Conservation (phyloP, 345 rosid genomes). For the Melaleuca quinquenervia region DNA sequence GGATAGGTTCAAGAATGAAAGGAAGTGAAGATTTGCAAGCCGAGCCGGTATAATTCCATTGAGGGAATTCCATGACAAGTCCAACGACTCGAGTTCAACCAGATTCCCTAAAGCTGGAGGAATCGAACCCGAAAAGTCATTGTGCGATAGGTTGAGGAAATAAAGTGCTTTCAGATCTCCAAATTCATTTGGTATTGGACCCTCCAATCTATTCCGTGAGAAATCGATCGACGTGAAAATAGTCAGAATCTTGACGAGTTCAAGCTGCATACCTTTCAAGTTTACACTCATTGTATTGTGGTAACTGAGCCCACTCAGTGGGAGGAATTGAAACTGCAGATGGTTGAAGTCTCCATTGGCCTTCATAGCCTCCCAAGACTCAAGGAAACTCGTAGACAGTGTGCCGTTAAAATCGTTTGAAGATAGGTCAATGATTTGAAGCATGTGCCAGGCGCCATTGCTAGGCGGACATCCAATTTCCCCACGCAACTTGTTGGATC, state of each 20-base stretch:
- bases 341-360: background rate
- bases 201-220: slow-evolving; percentile 15
- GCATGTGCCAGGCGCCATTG: slow-evolving; percentile 1
- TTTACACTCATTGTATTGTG: slow-evolving; percentile 23
- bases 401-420: slow-evolving; percentile 15
- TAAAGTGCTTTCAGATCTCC: slow-evolving; percentile 8
- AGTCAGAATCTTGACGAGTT: slow-evolving; percentile 26
- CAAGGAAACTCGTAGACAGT: fast-evolving
- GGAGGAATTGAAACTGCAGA: background rate
- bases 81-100: background rate
- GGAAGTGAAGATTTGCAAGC: too few species aligned
- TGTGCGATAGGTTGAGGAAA: slow-evolving; percentile 19
- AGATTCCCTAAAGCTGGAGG: background rate
- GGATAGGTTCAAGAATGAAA: too few species aligned
- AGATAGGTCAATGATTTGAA: slow-evolving; percentile 33
- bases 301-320: background rate
- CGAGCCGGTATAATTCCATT: too few species aligned
- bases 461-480: background rate
- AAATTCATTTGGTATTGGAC: slow-evolving; percentile 15
- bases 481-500: slow-evolving; percentile 15
- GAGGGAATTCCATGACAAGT: too few species aligned
- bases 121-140: background rate
- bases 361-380: background rate
- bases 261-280: slow-evolving; percentile 20
- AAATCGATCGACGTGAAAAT: slow-evolving; percentile 26